Evolutionary conservation across 129 eudicot genomes (phyloP).

Genomic region (Cynara cardunculus): DNA sequence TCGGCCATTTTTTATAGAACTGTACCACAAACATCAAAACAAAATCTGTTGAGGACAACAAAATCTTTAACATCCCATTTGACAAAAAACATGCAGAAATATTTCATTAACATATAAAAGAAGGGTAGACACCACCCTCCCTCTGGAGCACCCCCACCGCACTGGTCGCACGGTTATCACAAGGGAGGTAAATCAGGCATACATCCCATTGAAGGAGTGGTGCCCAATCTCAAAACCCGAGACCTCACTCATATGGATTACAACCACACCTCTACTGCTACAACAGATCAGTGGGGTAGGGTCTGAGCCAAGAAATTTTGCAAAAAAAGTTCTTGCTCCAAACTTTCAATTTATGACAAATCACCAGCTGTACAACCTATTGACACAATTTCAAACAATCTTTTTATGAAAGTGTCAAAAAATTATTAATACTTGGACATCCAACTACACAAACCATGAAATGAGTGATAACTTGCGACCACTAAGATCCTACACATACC

Average conservation of each 20-base stretch:
- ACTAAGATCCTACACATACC: neutral
- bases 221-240: too few relatives aligned
- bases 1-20: constrained; percentile 33
- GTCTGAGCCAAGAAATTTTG: neutral
- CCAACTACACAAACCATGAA: neutral
- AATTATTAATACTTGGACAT: neutral
- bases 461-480: neutral
- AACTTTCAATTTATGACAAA: neutral
- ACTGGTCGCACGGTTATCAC: too few relatives aligned
- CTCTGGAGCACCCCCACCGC: too few relatives aligned
- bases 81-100: neutral
- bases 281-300: neutral
- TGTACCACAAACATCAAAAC: constrained; percentile 1
- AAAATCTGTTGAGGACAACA: neutral
- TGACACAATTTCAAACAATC: neutral
- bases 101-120: neutral
- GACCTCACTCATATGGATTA: too few relatives aligned
- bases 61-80: neutral
- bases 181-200: too few relatives aligned
- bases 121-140: too few relatives aligned
- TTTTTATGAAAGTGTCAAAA: neutral
- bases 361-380: neutral
- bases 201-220: too few relatives aligned
- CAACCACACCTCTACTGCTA: too few relatives aligned
- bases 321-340: neutral